Evolutionary conservation across 2,329 filamentous ascomycete species (phyloP).

Genomic region (Talaromyces sp.): DNA sequence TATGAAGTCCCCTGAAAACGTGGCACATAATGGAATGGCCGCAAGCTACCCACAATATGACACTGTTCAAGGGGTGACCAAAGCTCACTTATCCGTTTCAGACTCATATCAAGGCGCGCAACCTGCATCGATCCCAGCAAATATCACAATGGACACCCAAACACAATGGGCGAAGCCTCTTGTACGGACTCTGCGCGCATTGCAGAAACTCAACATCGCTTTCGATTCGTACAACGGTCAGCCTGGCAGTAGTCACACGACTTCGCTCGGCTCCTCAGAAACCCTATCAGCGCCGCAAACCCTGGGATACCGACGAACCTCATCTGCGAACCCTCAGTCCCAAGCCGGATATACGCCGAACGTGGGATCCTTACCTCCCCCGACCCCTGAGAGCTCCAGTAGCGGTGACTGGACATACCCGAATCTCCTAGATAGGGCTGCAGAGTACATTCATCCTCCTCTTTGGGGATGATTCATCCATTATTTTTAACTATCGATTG

Average conservation of each 20-base stretch:
- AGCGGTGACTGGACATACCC: slow-evolving; percentile 47
- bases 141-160: slow-evolving; percentile 33
- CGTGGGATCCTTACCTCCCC: slow-evolving; percentile 39
- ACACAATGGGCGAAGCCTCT: slow-evolving; percentile 48
- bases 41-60: slow-evolving; percentile 20
- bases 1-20: slow-evolving; percentile 2
- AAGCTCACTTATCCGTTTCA: slow-evolving; percentile 25
- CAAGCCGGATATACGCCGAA: slow-evolving; percentile 27
- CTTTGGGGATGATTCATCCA: slow-evolving; percentile 35
- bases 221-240: slow-evolving; percentile 29
- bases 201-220: slow-evolving; percentile 45
- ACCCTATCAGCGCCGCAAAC: background rate
- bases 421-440: slow-evolving; percentile 45
- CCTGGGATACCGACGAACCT: slow-evolving; percentile 1
- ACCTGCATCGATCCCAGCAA: slow-evolving; percentile 29
- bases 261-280: background rate
- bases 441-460: slow-evolving; percentile 49
- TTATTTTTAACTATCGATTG: background rate
- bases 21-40: background rate
- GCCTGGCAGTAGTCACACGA: background rate
- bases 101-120: slow-evolving; percentile 27
- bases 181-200: slow-evolving; percentile 44
- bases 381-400: slow-evolving; percentile 48
- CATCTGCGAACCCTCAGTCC: slow-evolving; percentile 1
- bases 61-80: slow-evolving; percentile 30